Evolutionary conservation across 345 rosid species (phyloP).

Genomic region (Salix exigua): DNA sequence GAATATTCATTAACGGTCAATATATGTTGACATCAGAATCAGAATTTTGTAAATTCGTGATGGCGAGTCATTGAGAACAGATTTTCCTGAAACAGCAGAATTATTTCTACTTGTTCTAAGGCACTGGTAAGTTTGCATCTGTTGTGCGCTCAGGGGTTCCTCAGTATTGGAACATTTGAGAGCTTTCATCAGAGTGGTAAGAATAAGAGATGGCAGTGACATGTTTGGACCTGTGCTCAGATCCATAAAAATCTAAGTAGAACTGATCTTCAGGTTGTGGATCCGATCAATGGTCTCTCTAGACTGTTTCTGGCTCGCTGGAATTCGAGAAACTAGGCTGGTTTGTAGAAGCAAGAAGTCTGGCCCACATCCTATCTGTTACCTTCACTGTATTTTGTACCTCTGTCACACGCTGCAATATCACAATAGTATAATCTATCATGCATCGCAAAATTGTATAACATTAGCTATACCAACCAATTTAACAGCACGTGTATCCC

Average conservation of each 20-base stretch:
- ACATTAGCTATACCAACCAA: neutral
- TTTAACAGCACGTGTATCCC: too few species aligned
- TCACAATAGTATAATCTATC: neutral
- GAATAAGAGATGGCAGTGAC: slow-evolving; percentile 8
- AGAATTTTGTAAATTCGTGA: neutral
- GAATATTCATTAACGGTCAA: neutral
- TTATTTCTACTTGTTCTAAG: neutral
- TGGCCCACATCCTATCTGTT: slow-evolving; percentile 97
- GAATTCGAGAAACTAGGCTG: slow-evolving; percentile 78
- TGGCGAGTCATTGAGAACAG: neutral
- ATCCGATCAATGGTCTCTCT: slow-evolving; percentile 32
- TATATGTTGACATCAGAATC: neutral
- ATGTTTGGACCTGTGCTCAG: slow-evolving; percentile 9
- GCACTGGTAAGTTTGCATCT: neutral
- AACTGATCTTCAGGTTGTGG: slow-evolving; percentile 38
- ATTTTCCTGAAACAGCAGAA: neutral
- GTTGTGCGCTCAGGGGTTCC: neutral
- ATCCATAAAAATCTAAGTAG: slow-evolving; percentile 26
- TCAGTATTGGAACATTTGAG: neutral
- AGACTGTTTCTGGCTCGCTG: slow-evolving; percentile 33
- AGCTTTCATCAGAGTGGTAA: slow-evolving; percentile 2
- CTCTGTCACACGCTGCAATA: slow-evolving; percentile 73
- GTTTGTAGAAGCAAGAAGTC: slow-evolving; percentile 89
- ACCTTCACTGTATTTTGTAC: slow-evolving; percentile 66
- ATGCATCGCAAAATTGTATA: neutral